Evolutionary conservation across 192 early-diverging fungal genomes (phyloP).

Genomic region (Phlyctochytrium arcticum): DNA sequence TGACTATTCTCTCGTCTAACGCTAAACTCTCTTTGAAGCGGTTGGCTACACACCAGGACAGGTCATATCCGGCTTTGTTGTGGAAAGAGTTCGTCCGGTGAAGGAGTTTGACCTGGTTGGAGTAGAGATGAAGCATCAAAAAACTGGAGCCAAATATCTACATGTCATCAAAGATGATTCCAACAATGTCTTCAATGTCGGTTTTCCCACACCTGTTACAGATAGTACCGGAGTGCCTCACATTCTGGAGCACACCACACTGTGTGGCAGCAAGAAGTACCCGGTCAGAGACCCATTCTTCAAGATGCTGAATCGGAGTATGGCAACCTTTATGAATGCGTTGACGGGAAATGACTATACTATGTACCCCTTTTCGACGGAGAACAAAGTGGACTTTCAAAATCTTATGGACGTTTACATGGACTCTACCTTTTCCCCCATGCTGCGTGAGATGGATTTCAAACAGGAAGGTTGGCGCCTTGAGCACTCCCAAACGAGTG

Average conservation of each 20-base stretch:
- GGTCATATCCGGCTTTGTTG: constrained; percentile 11
- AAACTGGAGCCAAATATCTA: constrained; percentile 75
- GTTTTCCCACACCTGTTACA: constrained; percentile 77
- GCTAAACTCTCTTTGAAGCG: too few relatives aligned
- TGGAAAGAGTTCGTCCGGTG: constrained; percentile 31
- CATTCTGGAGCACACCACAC: constrained; percentile 92
- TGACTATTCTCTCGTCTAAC: too few relatives aligned
- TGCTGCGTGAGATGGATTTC: constrained; percentile 78
- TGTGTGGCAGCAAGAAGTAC: constrained; percentile 82
- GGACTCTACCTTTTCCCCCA: constrained; percentile 83
- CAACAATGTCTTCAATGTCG: constrained; percentile 91
- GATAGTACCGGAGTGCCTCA: constrained; percentile 88
- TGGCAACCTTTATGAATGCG: constrained; percentile 98
- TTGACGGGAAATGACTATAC: constrained; percentile 61
- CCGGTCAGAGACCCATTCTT: constrained; percentile 99
- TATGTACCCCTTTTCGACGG: constrained; percentile 91
- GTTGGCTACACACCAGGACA: constrained; percentile 6
- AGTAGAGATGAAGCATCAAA: constrained; percentile 63
- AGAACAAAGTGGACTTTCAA: constrained; percentile 81
- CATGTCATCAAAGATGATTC: constrained; percentile 81
- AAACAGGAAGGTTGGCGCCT: constrained; percentile 94
- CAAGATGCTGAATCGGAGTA: constrained; percentile 93
- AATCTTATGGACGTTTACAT: constrained; percentile 89
- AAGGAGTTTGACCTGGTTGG: constrained; percentile 77
- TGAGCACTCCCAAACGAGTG: constrained; percentile 70